Evolutionary conservation across 2,329 filamentous ascomycete genomes (phyloP).

Genomic region (Seiridium unicorne): DNA sequence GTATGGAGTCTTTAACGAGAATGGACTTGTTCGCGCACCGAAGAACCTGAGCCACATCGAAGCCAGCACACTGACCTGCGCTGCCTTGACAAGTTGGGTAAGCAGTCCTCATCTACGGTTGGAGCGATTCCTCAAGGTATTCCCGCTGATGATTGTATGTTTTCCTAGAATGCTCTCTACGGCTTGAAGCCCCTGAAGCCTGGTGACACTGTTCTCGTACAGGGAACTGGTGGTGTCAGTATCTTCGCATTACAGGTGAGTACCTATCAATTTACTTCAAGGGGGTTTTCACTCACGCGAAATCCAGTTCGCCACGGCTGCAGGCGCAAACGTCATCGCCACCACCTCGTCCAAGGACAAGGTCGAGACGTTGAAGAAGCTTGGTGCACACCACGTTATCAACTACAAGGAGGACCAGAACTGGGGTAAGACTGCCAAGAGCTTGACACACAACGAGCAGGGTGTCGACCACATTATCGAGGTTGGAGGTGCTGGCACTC

Average conservation of each 20-base stretch:
- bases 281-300: not conserved
- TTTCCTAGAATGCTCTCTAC: not conserved
- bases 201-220: slow-evolving; percentile 60
- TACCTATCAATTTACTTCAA: not conserved
- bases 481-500: slow-evolving; percentile 42
- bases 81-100: slow-evolving; percentile 60
- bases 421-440: slow-evolving; percentile 44
- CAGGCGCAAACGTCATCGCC: slow-evolving; percentile 46
- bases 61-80: slow-evolving; percentile 57
- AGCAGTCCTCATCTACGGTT: slow-evolving; percentile 52
- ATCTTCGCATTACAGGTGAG: slow-evolving; percentile 58
- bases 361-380: slow-evolving; percentile 38
- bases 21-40: slow-evolving; percentile 64
- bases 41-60: slow-evolving; percentile 50
- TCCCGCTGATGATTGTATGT: not conserved
- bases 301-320: slow-evolving; percentile 43
- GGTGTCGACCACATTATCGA: slow-evolving; percentile 49
- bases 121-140: not conserved
- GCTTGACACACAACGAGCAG: slow-evolving; percentile 37
- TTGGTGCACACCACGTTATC: slow-evolving; percentile 49
- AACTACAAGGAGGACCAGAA: slow-evolving; percentile 45
- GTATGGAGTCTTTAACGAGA: slow-evolving; percentile 41
- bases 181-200: slow-evolving; percentile 52
- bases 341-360: slow-evolving; percentile 47
- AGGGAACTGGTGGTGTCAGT: slow-evolving; percentile 70